Conservation (phyloP, 306 rosid genomes). For the Nissolia schottii region DNA sequence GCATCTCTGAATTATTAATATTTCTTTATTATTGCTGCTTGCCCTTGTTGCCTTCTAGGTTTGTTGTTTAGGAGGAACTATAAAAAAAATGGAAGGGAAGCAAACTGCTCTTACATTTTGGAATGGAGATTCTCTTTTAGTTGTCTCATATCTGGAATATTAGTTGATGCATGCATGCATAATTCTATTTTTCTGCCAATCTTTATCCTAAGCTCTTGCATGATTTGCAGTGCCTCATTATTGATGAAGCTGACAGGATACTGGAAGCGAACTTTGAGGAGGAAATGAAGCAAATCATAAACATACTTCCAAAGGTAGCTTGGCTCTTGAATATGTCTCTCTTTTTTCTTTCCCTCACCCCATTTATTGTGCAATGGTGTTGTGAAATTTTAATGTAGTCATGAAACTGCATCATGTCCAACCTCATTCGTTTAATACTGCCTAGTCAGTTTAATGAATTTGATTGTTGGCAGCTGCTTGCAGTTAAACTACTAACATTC, state of each 20-base stretch:
- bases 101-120: not conserved
- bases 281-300: constrained; percentile 89
- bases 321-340: not conserved
- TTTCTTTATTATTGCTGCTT: not conserved
- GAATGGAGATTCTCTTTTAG: not conserved
- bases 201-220: constrained; percentile 14
- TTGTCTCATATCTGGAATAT: not conserved
- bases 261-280: constrained; percentile 94
- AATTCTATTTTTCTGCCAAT: constrained; percentile 22
- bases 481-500: not conserved
- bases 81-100: not conserved
- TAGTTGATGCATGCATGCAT: not conserved
- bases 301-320: constrained; percentile 75
- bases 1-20: not conserved
- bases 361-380: not conserved
- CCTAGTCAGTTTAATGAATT: not conserved
- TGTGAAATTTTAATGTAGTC: not conserved
- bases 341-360: not conserved
- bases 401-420: not conserved
- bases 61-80: not conserved
- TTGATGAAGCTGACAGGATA: constrained; percentile 98
- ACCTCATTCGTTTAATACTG: not conserved
- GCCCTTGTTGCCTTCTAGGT: not conserved
- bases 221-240: constrained; percentile 69
- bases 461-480: constrained; percentile 7